Evolutionary conservation across 2,329 filamentous ascomycete genomes (phyloP).

Genomic region (Epichloe brachyelytri): DNA sequence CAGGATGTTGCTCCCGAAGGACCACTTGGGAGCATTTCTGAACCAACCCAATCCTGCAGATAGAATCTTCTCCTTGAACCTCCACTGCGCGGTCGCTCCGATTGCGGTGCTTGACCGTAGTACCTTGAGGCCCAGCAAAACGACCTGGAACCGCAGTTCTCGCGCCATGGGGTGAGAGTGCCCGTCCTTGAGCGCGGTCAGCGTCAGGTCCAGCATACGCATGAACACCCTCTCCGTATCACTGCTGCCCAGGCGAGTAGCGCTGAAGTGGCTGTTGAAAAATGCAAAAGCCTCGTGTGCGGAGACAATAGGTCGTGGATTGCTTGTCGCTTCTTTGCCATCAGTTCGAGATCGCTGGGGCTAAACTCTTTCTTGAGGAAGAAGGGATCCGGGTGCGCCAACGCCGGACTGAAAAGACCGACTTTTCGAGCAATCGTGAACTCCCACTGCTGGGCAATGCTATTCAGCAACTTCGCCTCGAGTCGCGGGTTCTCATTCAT

Average conservation of each 20-base stretch:
- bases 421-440: conserved; percentile 61
- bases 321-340: conserved; percentile 63
- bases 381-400: conserved; percentile 76
- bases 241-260: conserved; percentile 70
- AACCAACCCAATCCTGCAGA: conserved; percentile 89
- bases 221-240: conserved; percentile 74
- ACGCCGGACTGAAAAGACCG: conserved; percentile 65
- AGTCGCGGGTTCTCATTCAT: conserved; percentile 90
- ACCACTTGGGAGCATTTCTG: conserved; percentile 70
- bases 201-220: conserved; percentile 66
- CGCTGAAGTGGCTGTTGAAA: conserved; percentile 93
- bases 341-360: conserved; percentile 66
- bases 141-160: conserved; percentile 81
- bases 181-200: conserved; percentile 59
- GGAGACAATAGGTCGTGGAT: conserved; percentile 77
- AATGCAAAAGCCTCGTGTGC: conserved; percentile 74
- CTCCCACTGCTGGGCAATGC: conserved; percentile 88
- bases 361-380: conserved; percentile 86
- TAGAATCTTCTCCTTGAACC: conserved; percentile 77
- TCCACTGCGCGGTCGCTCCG: conserved; percentile 54
- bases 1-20: conserved; percentile 84
- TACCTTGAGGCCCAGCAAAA: conserved; percentile 71
- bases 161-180: conserved; percentile 74
- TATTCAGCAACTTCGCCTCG: conserved; percentile 72
- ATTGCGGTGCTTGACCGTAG: conserved; percentile 59